These are phyloP conservation scores for Leptomonas pyrrhocoris DNA, from an alignment of 208 protist genomes.

Conservation along the genomic window DNA sequence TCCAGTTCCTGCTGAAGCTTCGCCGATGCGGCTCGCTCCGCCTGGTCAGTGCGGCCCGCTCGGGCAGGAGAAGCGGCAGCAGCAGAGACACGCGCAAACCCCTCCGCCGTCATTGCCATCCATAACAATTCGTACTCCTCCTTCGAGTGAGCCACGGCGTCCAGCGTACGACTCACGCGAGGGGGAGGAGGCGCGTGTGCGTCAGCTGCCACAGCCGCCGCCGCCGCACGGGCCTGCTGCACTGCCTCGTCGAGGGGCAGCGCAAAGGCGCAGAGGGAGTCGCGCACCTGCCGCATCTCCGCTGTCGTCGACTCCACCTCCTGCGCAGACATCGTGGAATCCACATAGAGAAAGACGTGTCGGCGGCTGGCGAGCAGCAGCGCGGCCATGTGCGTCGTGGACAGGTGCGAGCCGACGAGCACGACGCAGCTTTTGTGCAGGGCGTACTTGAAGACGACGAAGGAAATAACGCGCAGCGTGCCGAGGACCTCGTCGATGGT, in stretches of 20 bases:
- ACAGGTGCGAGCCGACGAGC: slow-evolving; percentile 34
- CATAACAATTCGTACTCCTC: slow-evolving; percentile 30
- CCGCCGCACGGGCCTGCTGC: not conserved
- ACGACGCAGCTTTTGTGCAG: slow-evolving; percentile 29
- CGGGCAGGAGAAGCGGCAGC: not conserved
- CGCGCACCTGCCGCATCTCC: slow-evolving; percentile 39
- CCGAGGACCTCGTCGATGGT: slow-evolving; percentile 35
- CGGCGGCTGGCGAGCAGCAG: slow-evolving; percentile 39
- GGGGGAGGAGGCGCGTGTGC: not conserved
- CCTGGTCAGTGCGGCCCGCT: not conserved
- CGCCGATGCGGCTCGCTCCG: not conserved
- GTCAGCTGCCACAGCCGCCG: not conserved
- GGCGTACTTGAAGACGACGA: slow-evolving; percentile 43
- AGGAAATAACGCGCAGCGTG: slow-evolving; percentile 34
- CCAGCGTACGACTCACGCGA: slow-evolving; percentile 25
- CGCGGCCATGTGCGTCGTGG: slow-evolving; percentile 44
- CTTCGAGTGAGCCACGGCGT: slow-evolving; percentile 37
- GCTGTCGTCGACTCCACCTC: slow-evolving; percentile 28
- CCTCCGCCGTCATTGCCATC: slow-evolving; percentile 18
- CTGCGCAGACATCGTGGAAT: slow-evolving; percentile 30
- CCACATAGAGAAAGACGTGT: slow-evolving; percentile 43
- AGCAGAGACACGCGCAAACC: not conserved
- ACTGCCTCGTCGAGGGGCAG: slow-evolving; percentile 5
- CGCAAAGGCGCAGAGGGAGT: slow-evolving; percentile 26
- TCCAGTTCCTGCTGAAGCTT: not conserved